A percentile compares a stretch with the other conserved stretches of the same genome.
These are phyloP conservation scores for Smallanthus sonchifolius DNA, from an alignment of 129 eudicot genomes.

Conservation along the genomic window DNA sequence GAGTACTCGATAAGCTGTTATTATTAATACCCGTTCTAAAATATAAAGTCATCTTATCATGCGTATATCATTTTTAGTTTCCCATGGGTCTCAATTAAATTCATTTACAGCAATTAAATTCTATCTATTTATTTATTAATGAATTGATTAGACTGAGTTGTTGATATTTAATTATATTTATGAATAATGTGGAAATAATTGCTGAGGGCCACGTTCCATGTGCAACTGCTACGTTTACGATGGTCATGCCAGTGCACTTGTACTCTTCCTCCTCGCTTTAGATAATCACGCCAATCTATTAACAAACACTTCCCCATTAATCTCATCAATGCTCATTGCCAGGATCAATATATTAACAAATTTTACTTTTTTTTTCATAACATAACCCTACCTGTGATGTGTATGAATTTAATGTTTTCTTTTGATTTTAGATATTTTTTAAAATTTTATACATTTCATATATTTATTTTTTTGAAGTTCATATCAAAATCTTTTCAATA, in stretches of 20 bases:
- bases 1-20: no score
- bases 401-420: no score
- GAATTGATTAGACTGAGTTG: not conserved
- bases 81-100: no score
- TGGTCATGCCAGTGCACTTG: conserved; percentile 31
- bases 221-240: conserved; percentile 36
- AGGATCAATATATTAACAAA: not conserved
- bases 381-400: no score
- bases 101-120: not conserved
- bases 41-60: no score
- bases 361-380: not conserved
- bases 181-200: conserved; percentile 29
- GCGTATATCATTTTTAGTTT: not conserved
- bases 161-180: not conserved
- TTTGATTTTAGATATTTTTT: no score
- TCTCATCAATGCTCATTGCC: not conserved
- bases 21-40: not conserved
- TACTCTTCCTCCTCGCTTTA: conserved; percentile 26
- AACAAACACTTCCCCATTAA: conserved; percentile 15
- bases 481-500: no score
- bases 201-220: conserved; percentile 46
- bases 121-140: not conserved
- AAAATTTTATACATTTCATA: no score
- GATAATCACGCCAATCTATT: conserved; percentile 33
- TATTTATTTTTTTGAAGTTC: no score